phyloP scores from a whole-genome alignment of 345 rosid genomes.

The Bruguiera sexangula region DNA sequence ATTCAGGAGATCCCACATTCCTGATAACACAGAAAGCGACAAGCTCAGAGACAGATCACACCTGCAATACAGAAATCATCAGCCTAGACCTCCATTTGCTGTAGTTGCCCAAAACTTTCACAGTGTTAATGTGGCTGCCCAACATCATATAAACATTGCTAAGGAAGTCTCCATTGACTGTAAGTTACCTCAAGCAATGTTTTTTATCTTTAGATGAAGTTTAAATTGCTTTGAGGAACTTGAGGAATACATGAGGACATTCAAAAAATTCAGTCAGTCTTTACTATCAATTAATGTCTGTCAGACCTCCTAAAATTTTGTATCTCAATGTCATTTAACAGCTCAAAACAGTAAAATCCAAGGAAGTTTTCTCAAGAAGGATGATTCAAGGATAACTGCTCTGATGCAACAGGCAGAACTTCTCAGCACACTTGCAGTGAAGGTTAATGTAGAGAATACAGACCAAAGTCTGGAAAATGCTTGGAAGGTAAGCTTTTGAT shows the following conservation, averaged over 20 bases:
- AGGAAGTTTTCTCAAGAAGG: slow-evolving; percentile 66
- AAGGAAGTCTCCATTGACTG: slow-evolving; percentile 47
- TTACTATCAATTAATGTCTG: neutral
- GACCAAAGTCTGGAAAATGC: slow-evolving; percentile 91
- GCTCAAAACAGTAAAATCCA: slow-evolving; percentile 43
- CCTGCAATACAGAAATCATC: slow-evolving; percentile 42
- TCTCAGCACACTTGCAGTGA: slow-evolving; percentile 71
- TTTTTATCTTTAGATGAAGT: neutral
- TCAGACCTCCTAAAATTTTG: slow-evolving; percentile 1
- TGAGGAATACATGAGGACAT: slow-evolving; percentile 12
- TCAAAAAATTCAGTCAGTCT: neutral
- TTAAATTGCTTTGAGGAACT: slow-evolving; percentile 10
- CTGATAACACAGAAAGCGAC: slow-evolving; percentile 38
- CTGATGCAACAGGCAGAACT: slow-evolving; percentile 92
- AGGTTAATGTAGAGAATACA: slow-evolving; percentile 66
- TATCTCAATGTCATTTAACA: slow-evolving; percentile 26
- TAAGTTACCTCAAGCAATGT: slow-evolving; percentile 18
- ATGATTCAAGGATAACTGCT: slow-evolving; percentile 74
- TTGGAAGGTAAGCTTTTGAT: slow-evolving; percentile 66
- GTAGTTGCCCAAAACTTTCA: slow-evolving; percentile 52
- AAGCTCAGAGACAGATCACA: slow-evolving; percentile 53
- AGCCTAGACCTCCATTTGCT: slow-evolving; percentile 58
- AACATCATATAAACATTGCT: slow-evolving; percentile 26
- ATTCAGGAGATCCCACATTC: slow-evolving; percentile 69
- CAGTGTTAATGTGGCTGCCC: slow-evolving; percentile 22